Evolutionary conservation across 352 stramenopile genomes (phyloP).

Genomic region (Pythium aquatile): DNA sequence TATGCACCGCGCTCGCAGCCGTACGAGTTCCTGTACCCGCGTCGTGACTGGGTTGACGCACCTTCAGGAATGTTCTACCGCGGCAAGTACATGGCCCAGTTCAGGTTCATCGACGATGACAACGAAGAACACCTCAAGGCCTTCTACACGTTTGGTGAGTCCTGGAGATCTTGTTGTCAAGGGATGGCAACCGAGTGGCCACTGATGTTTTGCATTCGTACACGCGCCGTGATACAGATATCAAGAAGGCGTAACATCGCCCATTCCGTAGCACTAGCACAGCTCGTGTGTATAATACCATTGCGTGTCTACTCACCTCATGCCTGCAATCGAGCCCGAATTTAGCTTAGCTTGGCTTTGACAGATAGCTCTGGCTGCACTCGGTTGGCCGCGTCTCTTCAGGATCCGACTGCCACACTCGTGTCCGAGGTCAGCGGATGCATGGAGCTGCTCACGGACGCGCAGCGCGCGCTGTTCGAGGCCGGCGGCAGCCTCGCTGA

Average conservation of each 20-base stretch:
- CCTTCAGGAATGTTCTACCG: conserved; percentile 86
- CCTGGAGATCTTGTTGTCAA: not conserved
- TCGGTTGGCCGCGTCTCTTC: conserved; percentile 17
- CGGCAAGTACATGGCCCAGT: conserved; percentile 83
- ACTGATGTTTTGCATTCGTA: not conserved
- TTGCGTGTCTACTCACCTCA: not conserved
- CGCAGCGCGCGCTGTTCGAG: conserved; percentile 68
- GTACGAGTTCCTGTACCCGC: conserved; percentile 85
- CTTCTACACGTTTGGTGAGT: conserved; percentile 75
- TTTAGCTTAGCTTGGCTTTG: not conserved
- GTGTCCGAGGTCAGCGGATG: conserved; percentile 5
- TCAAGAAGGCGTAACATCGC: conserved; percentile 42
- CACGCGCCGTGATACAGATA: conserved; percentile 36
- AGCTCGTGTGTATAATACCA: not conserved
- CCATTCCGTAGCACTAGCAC: not conserved
- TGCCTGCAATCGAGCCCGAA: not conserved
- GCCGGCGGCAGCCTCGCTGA: conserved; percentile 54
- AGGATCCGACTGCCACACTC: not conserved
- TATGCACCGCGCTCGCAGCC: conserved; percentile 70
- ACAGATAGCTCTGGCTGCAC: not conserved
- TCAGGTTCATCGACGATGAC: conserved; percentile 73
- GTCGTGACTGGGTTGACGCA: conserved; percentile 78
- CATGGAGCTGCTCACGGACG: conserved; percentile 77
- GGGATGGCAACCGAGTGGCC: too few relatives aligned
- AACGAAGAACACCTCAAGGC: conserved; percentile 63